phyloP scores from a whole-genome alignment of 306 rosid species.

The Boehmeria nivea region DNA sequence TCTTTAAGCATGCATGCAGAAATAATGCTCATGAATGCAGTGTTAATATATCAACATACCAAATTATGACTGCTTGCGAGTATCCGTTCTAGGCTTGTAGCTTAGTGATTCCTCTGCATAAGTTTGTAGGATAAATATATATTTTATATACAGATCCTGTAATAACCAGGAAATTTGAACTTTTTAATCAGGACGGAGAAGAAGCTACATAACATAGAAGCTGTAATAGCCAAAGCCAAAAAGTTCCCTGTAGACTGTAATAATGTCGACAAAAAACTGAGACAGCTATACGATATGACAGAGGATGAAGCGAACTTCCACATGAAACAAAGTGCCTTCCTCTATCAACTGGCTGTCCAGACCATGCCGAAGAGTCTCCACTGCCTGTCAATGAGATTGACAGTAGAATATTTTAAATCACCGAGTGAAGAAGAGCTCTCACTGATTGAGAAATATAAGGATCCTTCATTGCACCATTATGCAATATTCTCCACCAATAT shows the following conservation, averaged over 20 bases:
- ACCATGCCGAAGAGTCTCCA: constrained; percentile 96
- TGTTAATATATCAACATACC: neutral
- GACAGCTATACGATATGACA: constrained; percentile 86
- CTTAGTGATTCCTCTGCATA: neutral
- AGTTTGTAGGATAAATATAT: constrained; percentile 7
- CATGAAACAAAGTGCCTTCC: constrained; percentile 94
- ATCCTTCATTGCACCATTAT: constrained; percentile 68
- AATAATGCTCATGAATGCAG: neutral
- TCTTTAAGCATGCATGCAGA: neutral
- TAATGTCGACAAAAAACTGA: constrained; percentile 94
- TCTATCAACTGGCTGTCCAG: constrained; percentile 89
- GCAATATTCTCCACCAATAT: constrained; percentile 80
- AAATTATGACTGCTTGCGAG: no score
- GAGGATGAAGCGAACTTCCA: constrained; percentile 97
- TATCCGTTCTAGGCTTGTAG: neutral
- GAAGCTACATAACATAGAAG: constrained; percentile 58
- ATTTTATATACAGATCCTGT: constrained; percentile 3
- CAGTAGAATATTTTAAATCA: constrained; percentile 83
- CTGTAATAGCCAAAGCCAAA: constrained; percentile 60
- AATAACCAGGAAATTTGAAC: constrained; percentile 16
- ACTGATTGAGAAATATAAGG: constrained; percentile 47
- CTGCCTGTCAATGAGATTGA: constrained; percentile 87
- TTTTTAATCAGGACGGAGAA: constrained; percentile 55
- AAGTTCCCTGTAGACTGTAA: constrained; percentile 65
- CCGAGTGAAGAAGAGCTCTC: constrained; percentile 40